Evolutionary conservation across 352 stramenopile species (phyloP).

Genomic region (Globisporangium yorkense): DNA sequence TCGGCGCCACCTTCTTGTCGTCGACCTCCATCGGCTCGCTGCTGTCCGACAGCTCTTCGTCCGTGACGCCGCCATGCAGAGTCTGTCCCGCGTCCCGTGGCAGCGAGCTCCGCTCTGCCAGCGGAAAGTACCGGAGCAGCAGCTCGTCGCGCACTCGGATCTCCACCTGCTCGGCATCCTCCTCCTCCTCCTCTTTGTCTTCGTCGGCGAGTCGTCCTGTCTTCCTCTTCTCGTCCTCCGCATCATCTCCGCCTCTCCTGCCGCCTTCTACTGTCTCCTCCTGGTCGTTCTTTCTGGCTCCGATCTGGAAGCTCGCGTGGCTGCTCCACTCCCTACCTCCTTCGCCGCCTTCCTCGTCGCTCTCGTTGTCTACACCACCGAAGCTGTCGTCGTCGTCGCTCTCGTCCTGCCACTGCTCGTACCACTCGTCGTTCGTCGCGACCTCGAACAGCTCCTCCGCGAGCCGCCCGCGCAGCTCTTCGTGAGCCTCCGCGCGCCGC

Average conservation of each 20-base stretch:
- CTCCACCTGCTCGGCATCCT: background rate
- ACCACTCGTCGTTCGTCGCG: conserved; percentile 64
- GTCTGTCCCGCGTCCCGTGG: too few species aligned
- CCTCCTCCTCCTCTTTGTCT: background rate
- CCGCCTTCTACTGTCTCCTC: background rate
- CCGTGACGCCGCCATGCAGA: background rate
- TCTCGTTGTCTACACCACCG: conserved; percentile 2
- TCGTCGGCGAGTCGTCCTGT: background rate
- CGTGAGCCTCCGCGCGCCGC: conserved; percentile 6
- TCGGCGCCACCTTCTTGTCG: background rate
- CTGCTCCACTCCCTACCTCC: background rate
- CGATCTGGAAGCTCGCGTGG: background rate
- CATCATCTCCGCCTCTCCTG: background rate
- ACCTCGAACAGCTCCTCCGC: conserved; percentile 56
- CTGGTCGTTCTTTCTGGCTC: background rate
- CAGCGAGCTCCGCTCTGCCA: conserved; percentile 3
- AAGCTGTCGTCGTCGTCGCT: conserved; percentile 22
- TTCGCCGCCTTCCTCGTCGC: background rate
- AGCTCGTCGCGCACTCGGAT: conserved; percentile 22
- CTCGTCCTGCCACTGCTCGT: conserved; percentile 37
- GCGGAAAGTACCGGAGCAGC: conserved; percentile 38
- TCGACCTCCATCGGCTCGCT: background rate
- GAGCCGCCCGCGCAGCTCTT: conserved; percentile 27
- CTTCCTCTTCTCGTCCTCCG: background rate
- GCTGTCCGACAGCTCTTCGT: conserved; percentile 9